Evolutionary conservation across 352 stramenopile species (phyloP).

Genomic region (Phytopythium mirpurense): DNA sequence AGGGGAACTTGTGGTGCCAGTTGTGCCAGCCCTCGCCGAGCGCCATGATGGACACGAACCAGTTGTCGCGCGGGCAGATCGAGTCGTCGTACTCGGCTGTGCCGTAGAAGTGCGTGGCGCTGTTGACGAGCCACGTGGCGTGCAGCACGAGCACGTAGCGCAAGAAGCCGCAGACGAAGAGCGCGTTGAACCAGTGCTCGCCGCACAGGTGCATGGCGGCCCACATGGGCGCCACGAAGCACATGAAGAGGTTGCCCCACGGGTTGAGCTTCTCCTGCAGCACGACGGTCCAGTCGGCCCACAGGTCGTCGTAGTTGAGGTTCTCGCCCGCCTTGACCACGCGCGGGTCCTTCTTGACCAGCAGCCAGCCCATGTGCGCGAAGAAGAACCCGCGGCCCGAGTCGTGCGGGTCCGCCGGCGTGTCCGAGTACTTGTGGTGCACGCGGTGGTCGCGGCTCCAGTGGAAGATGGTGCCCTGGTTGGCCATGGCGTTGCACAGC

Average conservation of each 20-base stretch:
- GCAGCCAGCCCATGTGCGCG: conserved; percentile 97
- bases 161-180: conserved; percentile 93
- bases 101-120: conserved; percentile 95
- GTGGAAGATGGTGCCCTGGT: conserved; percentile 97
- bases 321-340: conserved; percentile 86
- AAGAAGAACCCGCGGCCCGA: conserved; percentile 96
- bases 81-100: conserved; percentile 94
- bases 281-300: conserved; percentile 93
- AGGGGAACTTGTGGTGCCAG: conserved; percentile 99
- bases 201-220: conserved; percentile 82
- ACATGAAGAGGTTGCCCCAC: conserved; percentile 98
- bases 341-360: conserved; percentile 94
- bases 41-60: conserved; percentile 92
- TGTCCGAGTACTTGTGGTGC: conserved; percentile 98
- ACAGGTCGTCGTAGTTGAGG: conserved; percentile 97
- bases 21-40: conserved; percentile 99
- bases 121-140: conserved; percentile 98
- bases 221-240: conserved; percentile 94
- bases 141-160: conserved; percentile 94
- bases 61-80: conserved; percentile 95
- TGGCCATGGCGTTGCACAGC: conserved; percentile 95
- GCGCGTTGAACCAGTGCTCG: conserved; percentile 92
- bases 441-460: conserved; percentile 96
- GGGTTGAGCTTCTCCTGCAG: conserved; percentile 97
- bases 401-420: conserved; percentile 89